Evolutionary conservation across 208 protist genomes (phyloP), one percentile per base, ranked within the genome.

Genomic region (Phytomonas serpens): DNA sequence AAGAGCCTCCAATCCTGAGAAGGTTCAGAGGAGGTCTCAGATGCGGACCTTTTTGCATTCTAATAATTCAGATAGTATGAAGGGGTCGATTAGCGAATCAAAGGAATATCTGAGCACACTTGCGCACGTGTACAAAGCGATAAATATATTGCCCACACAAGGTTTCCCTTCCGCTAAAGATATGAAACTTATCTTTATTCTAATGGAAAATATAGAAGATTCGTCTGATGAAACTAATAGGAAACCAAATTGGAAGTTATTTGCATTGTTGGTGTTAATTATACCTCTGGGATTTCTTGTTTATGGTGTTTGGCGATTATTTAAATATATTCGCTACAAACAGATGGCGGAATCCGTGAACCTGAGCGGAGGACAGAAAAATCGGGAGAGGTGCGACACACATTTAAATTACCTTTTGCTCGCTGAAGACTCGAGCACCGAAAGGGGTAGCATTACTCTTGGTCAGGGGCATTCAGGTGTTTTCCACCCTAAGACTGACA

Each of bases 351-450:
- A 67, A 14, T 42, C 69, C n/a, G 31, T 93, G 19, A 81, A 81
- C 16, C 77, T 93, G 13, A 84, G 78, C 67, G 84, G 83, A 31
- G 72, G 71, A 3, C 74, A 77, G 36, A 38, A 80, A 29, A 77
- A 82, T 0, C 82, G 87, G 0, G 77, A 84, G 32, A 84, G 87
- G 38, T 82, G 89, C 61, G 80, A 86, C 61, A 51, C 47, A 9
- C 84, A 89, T 32, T 79, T 92, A 73, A 82, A 78, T 37, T 38
- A 75, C 14, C 77, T 67, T 0, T 73, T 89, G 47, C 71, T 64
- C 47, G 82, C 82, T 7, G 87, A 80, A 16, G 78, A 85, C 40
- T 86, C 78, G 82, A 51, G 14, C 33, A 64, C 47, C 16, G 62
- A 42, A 2, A 38, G 30, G 23, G 64, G 67, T n/a, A 67, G 19